Conservation (phyloP, 192 early-diverging fungal genomes). For the Coemansia aciculifera region DNA sequence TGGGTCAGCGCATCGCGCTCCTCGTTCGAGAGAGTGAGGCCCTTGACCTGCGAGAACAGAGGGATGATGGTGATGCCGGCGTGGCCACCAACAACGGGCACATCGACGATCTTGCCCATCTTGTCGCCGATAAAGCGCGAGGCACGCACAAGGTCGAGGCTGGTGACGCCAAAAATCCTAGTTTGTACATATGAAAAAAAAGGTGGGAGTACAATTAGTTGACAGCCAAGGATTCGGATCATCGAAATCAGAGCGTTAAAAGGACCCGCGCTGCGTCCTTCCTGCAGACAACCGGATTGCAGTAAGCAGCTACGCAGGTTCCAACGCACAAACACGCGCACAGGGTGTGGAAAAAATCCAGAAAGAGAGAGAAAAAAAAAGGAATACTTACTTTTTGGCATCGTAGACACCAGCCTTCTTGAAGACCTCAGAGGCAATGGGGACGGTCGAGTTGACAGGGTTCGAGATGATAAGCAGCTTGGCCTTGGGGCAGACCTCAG, state of each 20-base stretch:
- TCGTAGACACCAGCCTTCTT: slow-evolving; percentile 87
- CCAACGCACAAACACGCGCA: background rate
- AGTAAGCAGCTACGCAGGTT: slow-evolving; percentile 7
- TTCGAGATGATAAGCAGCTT: slow-evolving; percentile 88
- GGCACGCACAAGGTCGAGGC: slow-evolving; percentile 95
- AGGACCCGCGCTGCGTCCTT: background rate
- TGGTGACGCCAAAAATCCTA: slow-evolving; percentile 93
- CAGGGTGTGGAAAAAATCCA: background rate
- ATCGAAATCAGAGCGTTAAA: background rate
- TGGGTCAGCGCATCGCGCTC: slow-evolving; percentile 88
- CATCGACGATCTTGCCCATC: slow-evolving; percentile 69
- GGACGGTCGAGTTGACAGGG: slow-evolving; percentile 97
- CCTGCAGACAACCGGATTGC: slow-evolving; percentile 7
- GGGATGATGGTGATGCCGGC: slow-evolving; percentile 97
- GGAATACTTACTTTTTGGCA: slow-evolving; percentile 58
- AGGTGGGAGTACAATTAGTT: background rate
- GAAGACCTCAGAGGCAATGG: slow-evolving; percentile 88
- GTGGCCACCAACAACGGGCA: slow-evolving; percentile 94
- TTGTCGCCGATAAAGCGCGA: slow-evolving; percentile 91
- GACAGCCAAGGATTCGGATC: background rate
- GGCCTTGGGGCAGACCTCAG: slow-evolving; percentile 80
- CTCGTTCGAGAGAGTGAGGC: slow-evolving; percentile 73
- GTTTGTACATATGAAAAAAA: background rate
- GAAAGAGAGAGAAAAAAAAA: background rate
- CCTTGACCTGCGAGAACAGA: slow-evolving; percentile 77